Conservation (phyloP, 2,329 filamentous ascomycete genomes). For the Knoxdaviesia capensis region DNA sequence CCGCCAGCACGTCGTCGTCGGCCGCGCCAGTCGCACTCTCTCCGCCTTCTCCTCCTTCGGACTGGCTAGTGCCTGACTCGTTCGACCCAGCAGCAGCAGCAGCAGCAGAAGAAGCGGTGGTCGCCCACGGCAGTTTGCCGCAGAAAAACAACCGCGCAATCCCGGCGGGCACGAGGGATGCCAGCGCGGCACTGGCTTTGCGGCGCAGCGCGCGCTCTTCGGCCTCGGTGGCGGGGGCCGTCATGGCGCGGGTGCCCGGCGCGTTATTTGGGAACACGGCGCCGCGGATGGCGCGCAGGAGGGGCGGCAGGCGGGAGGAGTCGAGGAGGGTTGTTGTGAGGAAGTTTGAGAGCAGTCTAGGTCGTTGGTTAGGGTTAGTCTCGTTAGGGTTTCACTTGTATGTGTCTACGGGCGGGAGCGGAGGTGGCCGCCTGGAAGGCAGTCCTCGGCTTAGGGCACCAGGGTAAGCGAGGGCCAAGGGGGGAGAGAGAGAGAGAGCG, state of each 20-base stretch:
- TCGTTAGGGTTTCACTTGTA: too few species aligned
- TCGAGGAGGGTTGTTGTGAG: conserved; percentile 38
- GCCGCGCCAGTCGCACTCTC: conserved; percentile 11
- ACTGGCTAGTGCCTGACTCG: conserved; percentile 8
- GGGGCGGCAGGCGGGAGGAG: conserved; percentile 40
- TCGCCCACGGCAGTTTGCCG: too few species aligned
- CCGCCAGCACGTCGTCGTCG: conserved; percentile 29
- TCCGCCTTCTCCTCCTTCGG: conserved; percentile 8
- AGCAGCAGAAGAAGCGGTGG: conserved; percentile 4
- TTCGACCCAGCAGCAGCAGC: too few species aligned
- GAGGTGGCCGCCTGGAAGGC: too few species aligned
- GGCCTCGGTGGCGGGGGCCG: conserved; percentile 37
- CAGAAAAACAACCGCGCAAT: conserved; percentile 31
- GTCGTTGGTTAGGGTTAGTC: not conserved
- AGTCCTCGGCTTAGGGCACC: too few species aligned
- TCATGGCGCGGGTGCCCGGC: conserved; percentile 41
- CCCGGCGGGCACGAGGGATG: conserved; percentile 24
- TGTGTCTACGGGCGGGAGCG: not conserved
- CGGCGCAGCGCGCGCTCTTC: conserved; percentile 41
- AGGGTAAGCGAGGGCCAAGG: too few species aligned
- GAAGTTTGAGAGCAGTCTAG: conserved; percentile 36
- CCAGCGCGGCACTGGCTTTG: conserved; percentile 42
- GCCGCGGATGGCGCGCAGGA: conserved; percentile 52
- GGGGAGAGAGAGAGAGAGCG: too few species aligned
- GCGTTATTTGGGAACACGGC: conserved; percentile 75